Base-by-base conservation (phyloP, 768 basidiomycete species). In the Calocybe cyanea region DNA sequence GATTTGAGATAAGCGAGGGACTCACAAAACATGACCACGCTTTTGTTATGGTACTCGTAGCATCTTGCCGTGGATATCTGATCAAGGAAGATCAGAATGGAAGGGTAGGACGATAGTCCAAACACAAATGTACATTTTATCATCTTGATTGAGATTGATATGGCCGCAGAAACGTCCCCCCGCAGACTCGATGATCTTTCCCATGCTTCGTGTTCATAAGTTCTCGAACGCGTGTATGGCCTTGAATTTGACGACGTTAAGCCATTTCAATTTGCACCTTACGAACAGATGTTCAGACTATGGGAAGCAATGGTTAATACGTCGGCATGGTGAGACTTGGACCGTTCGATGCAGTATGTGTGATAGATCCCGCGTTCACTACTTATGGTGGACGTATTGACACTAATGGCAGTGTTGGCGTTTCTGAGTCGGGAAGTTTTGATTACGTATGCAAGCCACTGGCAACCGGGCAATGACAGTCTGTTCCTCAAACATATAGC, bases 211-310 rank as follows among this genome's bases (percentile, higher is more conserved):
- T 0, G 92, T 82, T 59, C 98, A 95, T 46, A 96, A 63, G 63
- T 98, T 97, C 63, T 93, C 92, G 72, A 97, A 97, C 64, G 98
- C 96, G 76, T 98, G 96, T 85, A 98, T 97, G 10, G 96, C 95
- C 56, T 92, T 89, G 70, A 98, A 99, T 67, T 99, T 99, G 77
- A 92, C 85, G 49, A 99, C 96, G 55, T 98, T 99, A 50, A 99
- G 77, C 25, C 96, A 95, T 61, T 99, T 99, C 21, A 86, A 96
- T 67, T 98, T 99, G n/a, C n/a, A n/a, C 52, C 96, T 80, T 70
- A 98, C 98, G 53, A 99, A 76, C 21, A 99, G 70, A 63, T 98
- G 93, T 69, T 99, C 96, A 43, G 81, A 77, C 65, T 98, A 64
- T 98, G 95, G 25, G 88, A 92, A 38, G 98, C 78, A 19, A 96